Conservation (phyloP, 805 yeast genomes). For the Yamadazyma nakazawae region DNA sequence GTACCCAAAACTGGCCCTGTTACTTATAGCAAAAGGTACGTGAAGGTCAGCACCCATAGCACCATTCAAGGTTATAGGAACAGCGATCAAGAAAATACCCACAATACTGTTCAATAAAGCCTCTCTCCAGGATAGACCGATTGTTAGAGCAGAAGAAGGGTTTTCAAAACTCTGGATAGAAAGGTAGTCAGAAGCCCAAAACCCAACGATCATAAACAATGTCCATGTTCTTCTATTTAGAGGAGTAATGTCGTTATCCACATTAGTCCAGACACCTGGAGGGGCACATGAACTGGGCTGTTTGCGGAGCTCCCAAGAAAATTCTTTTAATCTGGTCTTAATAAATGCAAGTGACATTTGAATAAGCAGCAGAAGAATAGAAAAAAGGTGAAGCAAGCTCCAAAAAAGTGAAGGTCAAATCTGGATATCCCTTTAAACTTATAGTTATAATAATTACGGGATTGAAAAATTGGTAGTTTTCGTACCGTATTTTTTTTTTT, state of each 20-base stretch:
- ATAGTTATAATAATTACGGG: too few relatives aligned
- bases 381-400: too few relatives aligned
- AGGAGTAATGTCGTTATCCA: constrained; percentile 13
- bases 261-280: constrained; percentile 13
- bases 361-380: neutral
- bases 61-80: constrained; percentile 21
- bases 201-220: constrained; percentile 12
- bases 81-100: constrained; percentile 23
- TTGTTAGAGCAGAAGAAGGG: constrained; percentile 8
- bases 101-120: constrained; percentile 21
- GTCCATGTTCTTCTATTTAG: constrained; percentile 12
- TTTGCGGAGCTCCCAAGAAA: constrained; percentile 7
- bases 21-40: constrained; percentile 32
- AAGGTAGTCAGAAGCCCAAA: constrained; percentile 14
- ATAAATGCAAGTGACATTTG: neutral
- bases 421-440: neutral
- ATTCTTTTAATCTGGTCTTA: neutral
- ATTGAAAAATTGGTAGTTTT: neutral
- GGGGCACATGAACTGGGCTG: constrained; percentile 14
- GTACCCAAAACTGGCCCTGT: constrained; percentile 30
- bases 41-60: constrained; percentile 31
- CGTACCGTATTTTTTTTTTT: neutral
- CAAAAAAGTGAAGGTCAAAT: neutral
- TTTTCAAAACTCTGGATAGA: constrained; percentile 11
- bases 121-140: constrained; percentile 15